Percentiles rank a stretch among this genome's conserved stretches.
Evolutionary conservation across 129 eudicot genomes (phyloP).

Genomic region (Flaveria robusta): DNA sequence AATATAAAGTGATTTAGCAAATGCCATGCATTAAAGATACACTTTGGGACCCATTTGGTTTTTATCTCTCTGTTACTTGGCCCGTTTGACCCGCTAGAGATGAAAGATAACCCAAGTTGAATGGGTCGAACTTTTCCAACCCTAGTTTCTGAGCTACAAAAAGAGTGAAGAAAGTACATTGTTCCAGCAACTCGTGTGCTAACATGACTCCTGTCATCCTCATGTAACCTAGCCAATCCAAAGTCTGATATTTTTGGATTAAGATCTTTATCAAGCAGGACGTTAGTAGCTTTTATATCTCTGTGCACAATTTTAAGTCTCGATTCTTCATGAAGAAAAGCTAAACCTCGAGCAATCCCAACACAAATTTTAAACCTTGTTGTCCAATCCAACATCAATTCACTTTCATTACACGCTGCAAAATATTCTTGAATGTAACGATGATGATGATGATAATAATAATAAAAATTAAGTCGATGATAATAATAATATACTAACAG

Average conservation of each 20-base stretch:
- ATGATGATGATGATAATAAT: not conserved
- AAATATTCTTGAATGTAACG: not conserved
- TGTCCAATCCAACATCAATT: constrained; percentile 42
- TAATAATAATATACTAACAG: no score
- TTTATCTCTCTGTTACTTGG: not conserved
- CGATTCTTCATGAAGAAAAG: constrained; percentile 60
- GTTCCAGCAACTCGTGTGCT: constrained; percentile 64
- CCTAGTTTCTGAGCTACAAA: not conserved
- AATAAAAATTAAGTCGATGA: not conserved
- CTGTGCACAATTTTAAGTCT: constrained; percentile 55
- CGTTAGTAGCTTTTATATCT: constrained; percentile 57
- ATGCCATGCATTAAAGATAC: not conserved
- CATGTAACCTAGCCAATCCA: constrained; percentile 56
- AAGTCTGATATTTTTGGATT: constrained; percentile 61
- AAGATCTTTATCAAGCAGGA: constrained; percentile 54
- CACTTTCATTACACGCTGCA: constrained; percentile 26
- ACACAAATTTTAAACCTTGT: constrained; percentile 51
- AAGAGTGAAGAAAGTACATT: constrained; percentile 21
- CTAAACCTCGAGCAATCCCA: constrained; percentile 56
- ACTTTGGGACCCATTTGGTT: not conserved
- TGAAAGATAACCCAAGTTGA: constrained; percentile 7
- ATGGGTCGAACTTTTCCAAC: not conserved
- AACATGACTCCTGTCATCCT: constrained; percentile 52
- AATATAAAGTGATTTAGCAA: not conserved
- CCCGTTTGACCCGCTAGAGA: not conserved